Percentiles rank a stretch among this genome's conserved stretches.
Conservation (phyloP, 306 rosid genomes). For the Benincasa hispida region DNA sequence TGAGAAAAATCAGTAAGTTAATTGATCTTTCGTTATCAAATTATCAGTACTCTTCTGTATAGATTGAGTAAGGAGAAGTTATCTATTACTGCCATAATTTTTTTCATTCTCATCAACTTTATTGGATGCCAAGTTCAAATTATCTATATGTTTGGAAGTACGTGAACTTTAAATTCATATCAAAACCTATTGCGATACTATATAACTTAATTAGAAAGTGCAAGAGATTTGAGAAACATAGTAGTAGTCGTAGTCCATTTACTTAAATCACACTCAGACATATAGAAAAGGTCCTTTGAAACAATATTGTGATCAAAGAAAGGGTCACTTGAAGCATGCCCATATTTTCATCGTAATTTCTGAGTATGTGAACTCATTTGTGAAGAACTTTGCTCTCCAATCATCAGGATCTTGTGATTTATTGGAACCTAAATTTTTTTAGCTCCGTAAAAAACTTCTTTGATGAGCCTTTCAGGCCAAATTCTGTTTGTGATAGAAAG, state of each 20-base stretch:
- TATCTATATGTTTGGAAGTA: not conserved
- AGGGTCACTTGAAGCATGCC: not conserved
- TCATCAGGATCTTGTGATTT: too few species aligned
- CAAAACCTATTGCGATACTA: not conserved
- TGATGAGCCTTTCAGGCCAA: not conserved
- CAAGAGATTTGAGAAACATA: not conserved
- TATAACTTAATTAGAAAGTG: not conserved
- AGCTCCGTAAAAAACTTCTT: not conserved
- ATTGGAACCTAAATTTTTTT: not conserved
- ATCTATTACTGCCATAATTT: not conserved
- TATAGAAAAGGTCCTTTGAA: not conserved
- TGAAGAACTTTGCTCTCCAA: too few species aligned
- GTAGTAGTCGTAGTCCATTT: not conserved
- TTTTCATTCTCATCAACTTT: not conserved
- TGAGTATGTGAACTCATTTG: too few species aligned
- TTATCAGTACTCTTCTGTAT: not conserved
- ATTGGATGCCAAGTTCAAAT: not conserved
- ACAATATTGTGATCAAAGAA: too few species aligned
- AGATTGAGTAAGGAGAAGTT: not conserved
- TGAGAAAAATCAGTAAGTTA: slow-evolving; percentile 57
- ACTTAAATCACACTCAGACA: not conserved
- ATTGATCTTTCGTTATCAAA: not conserved
- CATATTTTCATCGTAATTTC: not conserved
- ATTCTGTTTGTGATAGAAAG: not conserved
- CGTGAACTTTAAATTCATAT: not conserved